A percentile compares a stretch with the other conserved stretches of the same genome.
These are phyloP conservation scores for Amoeboaphelidium protococcarum DNA, from an alignment of 371 early-diverging fungal genomes.

Conservation along the genomic window DNA sequence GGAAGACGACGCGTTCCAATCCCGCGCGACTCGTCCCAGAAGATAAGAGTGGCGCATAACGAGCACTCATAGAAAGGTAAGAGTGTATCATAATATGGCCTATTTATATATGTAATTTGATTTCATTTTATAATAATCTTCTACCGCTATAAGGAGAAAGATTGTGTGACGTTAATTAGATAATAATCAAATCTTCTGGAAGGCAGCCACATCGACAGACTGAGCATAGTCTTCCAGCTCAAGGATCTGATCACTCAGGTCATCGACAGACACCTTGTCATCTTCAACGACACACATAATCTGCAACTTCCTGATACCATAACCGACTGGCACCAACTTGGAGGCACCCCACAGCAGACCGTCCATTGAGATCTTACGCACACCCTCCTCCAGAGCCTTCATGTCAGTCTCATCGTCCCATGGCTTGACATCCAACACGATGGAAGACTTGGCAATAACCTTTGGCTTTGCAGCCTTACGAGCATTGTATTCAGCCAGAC, in stretches of 20 bases:
- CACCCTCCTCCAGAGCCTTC: conserved; percentile 31
- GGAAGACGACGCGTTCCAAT: no score
- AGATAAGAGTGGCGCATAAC: no score
- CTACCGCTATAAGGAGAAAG: no score
- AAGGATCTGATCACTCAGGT: conserved; percentile 43
- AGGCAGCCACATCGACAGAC: conserved; percentile 50
- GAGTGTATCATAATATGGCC: no score
- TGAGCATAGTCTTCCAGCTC: conserved; percentile 65
- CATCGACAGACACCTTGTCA: conserved; percentile 60
- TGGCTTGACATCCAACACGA: conserved; percentile 80
- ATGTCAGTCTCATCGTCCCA: conserved; percentile 85
- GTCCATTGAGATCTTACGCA: conserved; percentile 38
- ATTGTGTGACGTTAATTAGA: no score
- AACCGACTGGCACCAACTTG: conserved; percentile 35
- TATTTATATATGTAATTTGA: no score
- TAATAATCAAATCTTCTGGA: no score
- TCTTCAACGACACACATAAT: conserved; percentile 81
- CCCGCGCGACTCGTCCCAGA: no score
- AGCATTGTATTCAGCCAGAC: conserved; percentile 69
- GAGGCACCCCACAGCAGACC: conserved; percentile 71
- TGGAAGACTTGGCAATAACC: conserved; percentile 68
- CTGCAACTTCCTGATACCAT: conserved; percentile 80
- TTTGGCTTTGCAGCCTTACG: conserved; percentile 82
- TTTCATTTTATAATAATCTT: no score
- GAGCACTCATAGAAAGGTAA: no score